Percentiles rank a stretch among this genome's conserved stretches.
phyloP scores from a whole-genome alignment of 1,139 yeast genomes.

The Nakaseomyces bracarensis region DNA sequence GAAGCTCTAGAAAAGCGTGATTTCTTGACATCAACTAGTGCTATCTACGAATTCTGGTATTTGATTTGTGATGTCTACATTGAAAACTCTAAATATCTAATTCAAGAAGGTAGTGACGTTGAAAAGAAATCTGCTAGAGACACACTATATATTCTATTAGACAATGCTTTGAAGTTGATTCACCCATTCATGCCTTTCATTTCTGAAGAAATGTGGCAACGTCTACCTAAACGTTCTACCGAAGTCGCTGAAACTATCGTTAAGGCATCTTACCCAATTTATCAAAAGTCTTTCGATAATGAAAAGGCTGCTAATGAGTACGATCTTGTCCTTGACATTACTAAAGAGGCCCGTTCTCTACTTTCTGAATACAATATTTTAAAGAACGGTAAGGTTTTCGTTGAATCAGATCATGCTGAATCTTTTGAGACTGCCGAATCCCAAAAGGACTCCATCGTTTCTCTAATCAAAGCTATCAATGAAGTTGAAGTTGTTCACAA shows the following conservation, averaged over 20 bases:
- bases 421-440: constrained; percentile 42
- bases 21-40: constrained; percentile 79
- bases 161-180: constrained; percentile 81
- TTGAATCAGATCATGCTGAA: constrained; percentile 52
- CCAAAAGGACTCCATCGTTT: constrained; percentile 77
- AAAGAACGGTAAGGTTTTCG: constrained; percentile 78
- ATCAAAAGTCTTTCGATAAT: constrained; percentile 52
- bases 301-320: constrained; percentile 61
- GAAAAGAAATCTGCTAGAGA: constrained; percentile 88
- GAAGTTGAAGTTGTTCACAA: constrained; percentile 53
- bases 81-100: constrained; percentile 90
- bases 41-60: constrained; percentile 88
- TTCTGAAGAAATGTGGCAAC: constrained; percentile 98
- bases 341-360: constrained; percentile 87
- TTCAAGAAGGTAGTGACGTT: constrained; percentile 78
- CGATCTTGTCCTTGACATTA: constrained; percentile 74
- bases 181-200: constrained; percentile 98
- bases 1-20: constrained; percentile 73
- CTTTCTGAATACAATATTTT: constrained; percentile 81
- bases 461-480: constrained; percentile 86
- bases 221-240: constrained; percentile 79
- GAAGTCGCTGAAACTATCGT: constrained; percentile 67
- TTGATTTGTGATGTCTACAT: constrained; percentile 96
- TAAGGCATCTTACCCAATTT: constrained; percentile 72
- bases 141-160: constrained; percentile 87